These are phyloP conservation scores for Pochonia chlamydosporia DNA, from an alignment of 2,329 filamentous ascomycete species.

Conservation along the genomic window DNA sequence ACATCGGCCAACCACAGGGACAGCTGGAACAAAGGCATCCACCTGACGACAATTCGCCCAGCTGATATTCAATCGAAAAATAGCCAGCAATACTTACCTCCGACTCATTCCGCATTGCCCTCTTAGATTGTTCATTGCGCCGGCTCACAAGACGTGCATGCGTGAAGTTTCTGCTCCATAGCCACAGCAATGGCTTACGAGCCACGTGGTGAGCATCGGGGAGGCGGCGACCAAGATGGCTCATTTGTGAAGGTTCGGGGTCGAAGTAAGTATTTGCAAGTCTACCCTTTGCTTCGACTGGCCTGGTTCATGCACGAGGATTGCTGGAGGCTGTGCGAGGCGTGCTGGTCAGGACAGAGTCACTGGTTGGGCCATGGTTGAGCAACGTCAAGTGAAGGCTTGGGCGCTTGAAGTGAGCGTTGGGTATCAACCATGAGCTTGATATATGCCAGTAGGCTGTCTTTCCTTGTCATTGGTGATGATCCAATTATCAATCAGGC, in stretches of 20 bases:
- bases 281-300: background rate
- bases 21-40: background rate
- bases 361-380: background rate
- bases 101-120: background rate
- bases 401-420: background rate
- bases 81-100: background rate
- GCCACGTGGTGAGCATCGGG: conserved; percentile 45
- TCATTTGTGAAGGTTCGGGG: conserved; percentile 44
- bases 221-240: conserved; percentile 36
- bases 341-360: background rate
- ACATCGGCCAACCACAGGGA: conserved; percentile 1
- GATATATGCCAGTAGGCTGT: background rate
- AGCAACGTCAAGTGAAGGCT: background rate
- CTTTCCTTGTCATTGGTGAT: background rate
- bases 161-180: conserved; percentile 1
- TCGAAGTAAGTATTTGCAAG: conserved; percentile 36
- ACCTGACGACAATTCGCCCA: background rate
- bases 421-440: background rate
- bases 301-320: background rate
- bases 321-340: background rate
- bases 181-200: conserved; percentile 44
- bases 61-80: background rate
- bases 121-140: background rate
- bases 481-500: background rate
- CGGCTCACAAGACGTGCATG: conserved; percentile 6